These are phyloP conservation scores for Elsinoe fawcettii DNA, from an alignment of 2,329 filamentous ascomycete genomes.

Conservation along the genomic window DNA sequence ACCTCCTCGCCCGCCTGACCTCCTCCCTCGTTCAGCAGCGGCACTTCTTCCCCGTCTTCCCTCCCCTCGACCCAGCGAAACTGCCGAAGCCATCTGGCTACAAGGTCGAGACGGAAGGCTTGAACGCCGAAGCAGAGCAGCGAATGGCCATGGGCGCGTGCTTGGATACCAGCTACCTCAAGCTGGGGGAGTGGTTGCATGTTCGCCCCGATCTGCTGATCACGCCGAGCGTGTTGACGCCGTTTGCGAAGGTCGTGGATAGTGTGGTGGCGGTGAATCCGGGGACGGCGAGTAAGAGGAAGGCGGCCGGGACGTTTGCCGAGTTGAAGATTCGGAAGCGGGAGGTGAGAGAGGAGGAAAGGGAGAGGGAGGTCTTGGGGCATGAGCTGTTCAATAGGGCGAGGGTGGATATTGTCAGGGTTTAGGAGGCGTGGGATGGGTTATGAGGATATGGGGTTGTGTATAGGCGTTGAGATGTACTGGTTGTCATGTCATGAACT, in stretches of 20 bases:
- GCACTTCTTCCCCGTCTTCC: constrained; percentile 85
- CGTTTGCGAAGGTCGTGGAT: constrained; percentile 88
- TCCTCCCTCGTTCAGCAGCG: constrained; percentile 79
- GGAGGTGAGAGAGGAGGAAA: constrained; percentile 50
- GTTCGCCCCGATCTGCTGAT: constrained; percentile 79
- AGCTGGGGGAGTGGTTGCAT: constrained; percentile 83
- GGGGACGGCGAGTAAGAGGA: constrained; percentile 75
- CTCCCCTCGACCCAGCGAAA: constrained; percentile 61
- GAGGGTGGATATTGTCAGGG: constrained; percentile 78
- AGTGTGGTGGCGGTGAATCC: constrained; percentile 87
- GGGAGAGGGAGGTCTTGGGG: constrained; percentile 50
- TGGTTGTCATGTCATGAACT: background rate
- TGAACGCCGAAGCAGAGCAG: constrained; percentile 18
- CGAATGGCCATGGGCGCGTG: constrained; percentile 60
- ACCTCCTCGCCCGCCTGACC: constrained; percentile 63
- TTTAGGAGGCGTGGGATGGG: constrained; percentile 38
- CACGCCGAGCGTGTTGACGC: constrained; percentile 70
- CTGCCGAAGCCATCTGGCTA: constrained; percentile 50
- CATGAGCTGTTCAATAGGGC: constrained; percentile 76
- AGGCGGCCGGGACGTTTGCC: constrained; percentile 77
- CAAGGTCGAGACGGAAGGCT: constrained; percentile 33
- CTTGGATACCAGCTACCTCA: constrained; percentile 76
- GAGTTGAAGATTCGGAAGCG: constrained; percentile 67
- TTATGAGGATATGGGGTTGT: background rate
- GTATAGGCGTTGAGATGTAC: background rate